phyloP scores from a whole-genome alignment of 495 filamentous ascomycete species.

The Penicillium simplicissimum region DNA sequence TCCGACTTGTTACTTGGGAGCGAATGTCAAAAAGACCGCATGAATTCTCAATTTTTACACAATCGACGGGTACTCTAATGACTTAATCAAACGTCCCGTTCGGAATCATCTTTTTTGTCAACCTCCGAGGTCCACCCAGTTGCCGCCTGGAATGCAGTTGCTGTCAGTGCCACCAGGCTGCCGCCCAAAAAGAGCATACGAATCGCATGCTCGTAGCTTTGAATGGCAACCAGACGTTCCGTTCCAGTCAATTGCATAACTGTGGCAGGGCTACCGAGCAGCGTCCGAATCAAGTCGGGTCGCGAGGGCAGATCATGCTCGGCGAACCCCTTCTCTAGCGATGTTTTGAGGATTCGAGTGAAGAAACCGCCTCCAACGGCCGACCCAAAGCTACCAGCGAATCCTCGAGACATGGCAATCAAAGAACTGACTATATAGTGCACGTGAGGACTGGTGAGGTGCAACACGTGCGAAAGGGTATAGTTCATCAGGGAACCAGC shows the following conservation, averaged over 20 bases:
- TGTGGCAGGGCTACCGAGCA: conserved; percentile 68
- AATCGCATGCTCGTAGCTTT: conserved; percentile 61
- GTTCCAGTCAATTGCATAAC: conserved; percentile 52
- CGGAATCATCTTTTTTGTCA: conserved; percentile 10
- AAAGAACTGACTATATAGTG: conserved; percentile 73
- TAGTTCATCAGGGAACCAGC: conserved; percentile 75
- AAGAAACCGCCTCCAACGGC: conserved; percentile 78
- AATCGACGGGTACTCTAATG: background rate
- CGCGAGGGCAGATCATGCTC: conserved; percentile 47
- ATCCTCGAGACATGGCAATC: conserved; percentile 70
- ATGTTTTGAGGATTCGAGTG: conserved; percentile 54
- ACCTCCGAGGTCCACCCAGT: conserved; percentile 59
- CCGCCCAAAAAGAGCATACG: conserved; percentile 58
- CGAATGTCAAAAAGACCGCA: background rate
- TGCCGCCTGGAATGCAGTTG: conserved; percentile 62
- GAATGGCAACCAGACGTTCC: conserved; percentile 61
- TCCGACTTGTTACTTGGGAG: background rate
- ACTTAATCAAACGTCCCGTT: background rate
- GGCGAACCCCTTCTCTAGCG: conserved; percentile 58
- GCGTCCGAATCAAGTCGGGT: conserved; percentile 57
- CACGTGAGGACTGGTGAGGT: conserved; percentile 58
- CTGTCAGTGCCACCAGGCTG: conserved; percentile 52
- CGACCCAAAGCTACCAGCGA: conserved; percentile 73
- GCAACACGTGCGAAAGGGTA: conserved; percentile 71
- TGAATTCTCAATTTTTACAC: background rate